Evolutionary conservation across 495 filamentous ascomycete species (phyloP).

Genomic region (Clohesyomyces aquaticus): DNA sequence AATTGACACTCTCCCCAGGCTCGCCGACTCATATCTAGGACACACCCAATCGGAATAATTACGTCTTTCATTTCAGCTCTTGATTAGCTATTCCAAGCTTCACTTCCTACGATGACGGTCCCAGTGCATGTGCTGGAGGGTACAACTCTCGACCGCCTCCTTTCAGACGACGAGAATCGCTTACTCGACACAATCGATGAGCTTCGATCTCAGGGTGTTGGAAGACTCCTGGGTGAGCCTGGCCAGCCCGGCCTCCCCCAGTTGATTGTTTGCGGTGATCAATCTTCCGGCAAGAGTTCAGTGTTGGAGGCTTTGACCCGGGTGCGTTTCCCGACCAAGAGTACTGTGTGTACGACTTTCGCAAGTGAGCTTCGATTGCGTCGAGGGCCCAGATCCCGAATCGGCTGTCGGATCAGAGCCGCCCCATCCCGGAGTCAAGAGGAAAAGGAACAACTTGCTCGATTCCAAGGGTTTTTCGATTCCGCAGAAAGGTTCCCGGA

Average conservation of each 20-base stretch:
- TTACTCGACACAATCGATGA: constrained; percentile 27
- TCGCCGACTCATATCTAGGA: no score
- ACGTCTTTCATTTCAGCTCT: background rate
- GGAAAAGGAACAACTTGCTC: constrained; percentile 12
- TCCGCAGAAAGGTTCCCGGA: constrained; percentile 22
- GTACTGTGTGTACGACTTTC: constrained; percentile 28
- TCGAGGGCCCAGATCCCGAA: constrained; percentile 2
- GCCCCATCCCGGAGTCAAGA: constrained; percentile 13
- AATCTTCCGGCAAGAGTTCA: constrained; percentile 32
- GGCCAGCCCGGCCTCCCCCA: constrained; percentile 26
- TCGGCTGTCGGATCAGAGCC: constrained; percentile 25
- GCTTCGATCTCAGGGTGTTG: constrained; percentile 29
- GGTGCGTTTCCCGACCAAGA: constrained; percentile 30
- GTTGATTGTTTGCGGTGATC: constrained; percentile 35
- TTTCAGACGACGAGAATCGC: constrained; percentile 10
- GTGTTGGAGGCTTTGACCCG: constrained; percentile 30
- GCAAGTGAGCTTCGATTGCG: constrained; percentile 27
- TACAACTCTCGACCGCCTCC: constrained; percentile 20
- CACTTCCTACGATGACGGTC: background rate
- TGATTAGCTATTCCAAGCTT: background rate
- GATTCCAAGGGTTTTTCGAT: constrained; percentile 20
- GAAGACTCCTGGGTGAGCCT: constrained; percentile 17
- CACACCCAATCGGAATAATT: background rate
- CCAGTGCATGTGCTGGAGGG: constrained; percentile 1
- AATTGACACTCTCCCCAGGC: no score